A percentile compares a stretch with the other conserved stretches of the same genome.
phyloP scores from a whole-genome alignment of 129 eudicot species.

The Sambucus nigra region DNA sequence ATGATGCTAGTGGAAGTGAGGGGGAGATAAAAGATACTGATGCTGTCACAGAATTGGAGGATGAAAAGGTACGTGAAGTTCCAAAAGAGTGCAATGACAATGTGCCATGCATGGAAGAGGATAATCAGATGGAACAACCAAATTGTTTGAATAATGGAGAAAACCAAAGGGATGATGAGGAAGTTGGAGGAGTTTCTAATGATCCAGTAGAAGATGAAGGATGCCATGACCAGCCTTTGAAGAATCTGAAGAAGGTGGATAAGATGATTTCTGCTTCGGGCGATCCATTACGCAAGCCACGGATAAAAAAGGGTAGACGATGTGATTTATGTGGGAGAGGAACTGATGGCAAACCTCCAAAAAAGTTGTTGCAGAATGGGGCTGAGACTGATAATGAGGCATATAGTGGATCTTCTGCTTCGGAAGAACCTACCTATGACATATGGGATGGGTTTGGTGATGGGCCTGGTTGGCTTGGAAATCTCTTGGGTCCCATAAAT shows the following conservation, averaged over 20 bases:
- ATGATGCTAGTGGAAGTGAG: conserved; percentile 13
- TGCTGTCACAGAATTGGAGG: conserved; percentile 16
- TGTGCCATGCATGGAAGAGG: conserved; percentile 17
- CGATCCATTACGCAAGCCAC: conserved; percentile 31
- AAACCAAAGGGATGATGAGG: conserved; percentile 15
- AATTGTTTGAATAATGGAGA: conserved; percentile 18
- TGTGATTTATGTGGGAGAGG: conserved; percentile 98
- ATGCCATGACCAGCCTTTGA: conserved; percentile 23
- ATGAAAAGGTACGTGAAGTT: conserved; percentile 20
- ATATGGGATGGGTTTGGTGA: conserved; percentile 95
- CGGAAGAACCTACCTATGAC: conserved; percentile 82
- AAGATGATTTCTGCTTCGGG: conserved; percentile 16
- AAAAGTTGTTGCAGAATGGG: conserved; percentile 44
- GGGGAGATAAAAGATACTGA: conserved; percentile 21
- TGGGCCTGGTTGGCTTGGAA: conserved; percentile 96
- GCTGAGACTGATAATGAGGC: conserved; percentile 81
- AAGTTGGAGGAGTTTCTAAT: too few relatives aligned
- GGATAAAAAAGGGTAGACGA: conserved; percentile 71
- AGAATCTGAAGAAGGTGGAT: conserved; percentile 21
- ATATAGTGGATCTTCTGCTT: conserved; percentile 77
- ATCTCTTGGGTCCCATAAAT: conserved; percentile 87
- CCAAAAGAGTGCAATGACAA: conserved; percentile 1
- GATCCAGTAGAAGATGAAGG: too few relatives aligned
- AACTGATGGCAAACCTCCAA: conserved; percentile 91
- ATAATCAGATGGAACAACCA: conserved; percentile 19